Percentiles rank a stretch among this genome's conserved stretches.
Evolutionary conservation across 148 eudicot species (phyloP).

Genomic region (Pharnaceum exiguum): DNA sequence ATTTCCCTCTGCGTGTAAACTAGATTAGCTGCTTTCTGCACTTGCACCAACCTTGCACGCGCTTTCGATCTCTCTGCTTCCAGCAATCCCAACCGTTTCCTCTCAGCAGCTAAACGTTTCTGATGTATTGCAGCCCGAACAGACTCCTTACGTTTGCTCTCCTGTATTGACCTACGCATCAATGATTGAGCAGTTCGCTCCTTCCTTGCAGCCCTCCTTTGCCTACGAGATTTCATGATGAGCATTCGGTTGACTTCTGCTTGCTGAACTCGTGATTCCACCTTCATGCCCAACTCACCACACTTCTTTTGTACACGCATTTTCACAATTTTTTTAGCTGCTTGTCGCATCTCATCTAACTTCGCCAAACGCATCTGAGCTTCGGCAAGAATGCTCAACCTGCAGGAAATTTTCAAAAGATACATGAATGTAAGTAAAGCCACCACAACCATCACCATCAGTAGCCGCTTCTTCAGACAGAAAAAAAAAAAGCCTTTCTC

Average conservation of each 20-base stretch:
- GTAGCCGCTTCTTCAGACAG: too few relatives aligned
- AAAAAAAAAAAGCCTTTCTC: too few relatives aligned
- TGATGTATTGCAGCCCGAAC: conserved; percentile 80
- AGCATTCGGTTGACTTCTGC: conserved; percentile 90
- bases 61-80: conserved; percentile 90
- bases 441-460: neutral
- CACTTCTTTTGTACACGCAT: conserved; percentile 66
- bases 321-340: conserved; percentile 76
- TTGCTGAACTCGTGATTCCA: conserved; percentile 74
- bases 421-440: neutral
- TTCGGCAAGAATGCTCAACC: conserved; percentile 73
- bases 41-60: conserved; percentile 67
- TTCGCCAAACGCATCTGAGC: conserved; percentile 88
- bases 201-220: conserved; percentile 62
- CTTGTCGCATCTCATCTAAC: conserved; percentile 87
- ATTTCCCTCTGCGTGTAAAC: conserved; percentile 62
- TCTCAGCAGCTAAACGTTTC: conserved; percentile 92
- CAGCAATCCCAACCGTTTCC: conserved; percentile 65
- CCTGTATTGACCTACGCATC: conserved; percentile 57
- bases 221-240: conserved; percentile 65
- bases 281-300: conserved; percentile 72
- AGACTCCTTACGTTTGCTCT: conserved; percentile 85
- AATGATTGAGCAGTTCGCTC: conserved; percentile 86
- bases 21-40: conserved; percentile 60
- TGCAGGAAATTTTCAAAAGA: conserved; percentile 10